Evolutionary conservation across 169 alveolate species (phyloP).

Genomic region (Plasmodium falciparum): DNA sequence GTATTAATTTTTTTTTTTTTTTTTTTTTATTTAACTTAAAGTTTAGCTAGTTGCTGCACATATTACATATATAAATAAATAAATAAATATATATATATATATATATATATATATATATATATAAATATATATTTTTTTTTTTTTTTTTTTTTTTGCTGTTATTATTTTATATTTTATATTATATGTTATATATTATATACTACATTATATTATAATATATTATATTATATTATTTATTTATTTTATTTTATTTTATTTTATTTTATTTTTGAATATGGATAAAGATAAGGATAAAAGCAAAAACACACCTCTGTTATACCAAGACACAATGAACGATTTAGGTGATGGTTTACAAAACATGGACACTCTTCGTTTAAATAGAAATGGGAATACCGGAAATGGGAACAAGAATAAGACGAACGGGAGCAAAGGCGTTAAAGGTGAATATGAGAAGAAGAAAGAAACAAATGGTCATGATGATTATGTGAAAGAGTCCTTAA

Average conservation of each 20-base stretch:
- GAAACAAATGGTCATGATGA: neutral
- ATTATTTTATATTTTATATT: too few relatives aligned
- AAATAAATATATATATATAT: too few relatives aligned
- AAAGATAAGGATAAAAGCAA: neutral
- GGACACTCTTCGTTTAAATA: conserved; percentile 1
- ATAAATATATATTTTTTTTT: neutral
- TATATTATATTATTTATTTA: too few relatives aligned
- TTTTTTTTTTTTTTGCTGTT: too few relatives aligned
- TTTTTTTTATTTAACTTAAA: too few relatives aligned
- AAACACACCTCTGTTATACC: conserved; percentile 1
- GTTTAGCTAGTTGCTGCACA: too few relatives aligned
- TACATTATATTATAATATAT: too few relatives aligned
- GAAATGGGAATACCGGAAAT: neutral
- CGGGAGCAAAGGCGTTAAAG: neutral
- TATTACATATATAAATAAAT: too few relatives aligned
- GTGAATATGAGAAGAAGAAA: neutral
- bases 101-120: neutral
- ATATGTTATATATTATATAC: too few relatives aligned
- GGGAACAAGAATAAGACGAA: conserved; percentile 1
- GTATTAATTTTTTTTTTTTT: too few relatives aligned
- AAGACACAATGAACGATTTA: conserved; percentile 24
- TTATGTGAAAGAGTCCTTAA: neutral
- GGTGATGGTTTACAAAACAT: conserved; percentile 21
- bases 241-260: neutral
- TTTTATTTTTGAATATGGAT: conserved; percentile 4